Conservation (phyloP, 371 early-diverging fungal genomes). For the Mucor saturninus region DNA sequence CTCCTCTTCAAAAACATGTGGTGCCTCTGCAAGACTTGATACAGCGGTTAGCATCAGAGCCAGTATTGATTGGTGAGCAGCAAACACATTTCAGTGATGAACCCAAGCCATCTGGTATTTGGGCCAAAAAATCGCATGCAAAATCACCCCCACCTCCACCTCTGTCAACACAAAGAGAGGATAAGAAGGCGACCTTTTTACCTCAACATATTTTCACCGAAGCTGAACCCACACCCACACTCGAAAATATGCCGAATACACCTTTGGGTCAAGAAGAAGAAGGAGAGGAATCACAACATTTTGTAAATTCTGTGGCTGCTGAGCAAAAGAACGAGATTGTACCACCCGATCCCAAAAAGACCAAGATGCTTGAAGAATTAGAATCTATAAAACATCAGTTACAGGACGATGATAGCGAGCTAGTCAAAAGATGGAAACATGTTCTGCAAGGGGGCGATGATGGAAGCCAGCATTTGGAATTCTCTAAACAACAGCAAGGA, state of each 20-base stretch:
- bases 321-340: slow-evolving; percentile 18
- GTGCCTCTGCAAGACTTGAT: slow-evolving; percentile 26
- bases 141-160: slow-evolving; percentile 1
- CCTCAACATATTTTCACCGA: slow-evolving; percentile 31
- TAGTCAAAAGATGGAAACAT: slow-evolving; percentile 10
- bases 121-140: not conserved
- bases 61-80: slow-evolving; percentile 21
- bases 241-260: slow-evolving; percentile 14
- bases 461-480: slow-evolving; percentile 3
- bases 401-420: slow-evolving; percentile 2
- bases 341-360: slow-evolving; percentile 11
- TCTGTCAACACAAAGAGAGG: slow-evolving; percentile 24
- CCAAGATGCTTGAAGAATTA: slow-evolving; percentile 1
- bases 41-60: slow-evolving; percentile 22
- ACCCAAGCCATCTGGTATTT: slow-evolving; percentile 21
- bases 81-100: slow-evolving; percentile 12
- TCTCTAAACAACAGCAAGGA: slow-evolving; percentile 17
- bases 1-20: slow-evolving; percentile 29
- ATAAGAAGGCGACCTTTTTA: slow-evolving; percentile 13
- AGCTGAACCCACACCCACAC: slow-evolving; percentile 35
- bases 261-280: slow-evolving; percentile 7
- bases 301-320: slow-evolving; percentile 23
- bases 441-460: slow-evolving; percentile 1
- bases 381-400: slow-evolving; percentile 10
- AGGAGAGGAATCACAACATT: slow-evolving; percentile 11